Evolutionary conservation across 1,284 basidiomycete species (phyloP), one percentile per base, ranked within the genome.

Genomic region (Rhodofomes roseus): DNA sequence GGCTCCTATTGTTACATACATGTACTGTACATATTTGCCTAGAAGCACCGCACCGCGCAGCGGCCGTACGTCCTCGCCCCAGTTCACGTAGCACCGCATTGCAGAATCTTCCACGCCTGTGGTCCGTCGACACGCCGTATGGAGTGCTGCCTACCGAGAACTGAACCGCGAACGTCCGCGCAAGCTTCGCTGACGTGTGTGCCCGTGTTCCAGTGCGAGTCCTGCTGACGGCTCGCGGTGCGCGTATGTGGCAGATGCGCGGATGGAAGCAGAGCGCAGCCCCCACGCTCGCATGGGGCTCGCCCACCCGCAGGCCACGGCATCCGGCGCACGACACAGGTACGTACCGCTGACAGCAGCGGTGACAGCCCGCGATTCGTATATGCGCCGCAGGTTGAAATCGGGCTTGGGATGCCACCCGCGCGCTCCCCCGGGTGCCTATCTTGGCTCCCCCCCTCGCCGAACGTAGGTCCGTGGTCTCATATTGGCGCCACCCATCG

Each of bases 111-210:
- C 46, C 46, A 27, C 27, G 46, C 46, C n/a, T 48, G 46, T 48
- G 46, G 46, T 27, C 46, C 46, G 16, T 18, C 23, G 22, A 27
- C 46, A 25, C 11, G 46, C 46, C 46, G 25, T 48, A 48, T 48
- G 46, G 25, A 48, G 22, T 48, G 46, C 46, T 34, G 25, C 22
- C 16, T 48, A 46, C 27, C 14, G 12, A 48, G 22, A 20, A 48
- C 46, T 12, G 25, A 4, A 9, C 5, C 27, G 25, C 16, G 22
- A 27, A 5, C 14, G 34, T 14, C 31, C 50, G 50, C 20, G 50
- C 29, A 52, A 52, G 12, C 50, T 52, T 52, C 50, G n/a, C 50
- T 52, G 50, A 52, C 50, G 31, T 52, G 50, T 52, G 43, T 44
- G 43, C n/a, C n/a, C n/a, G n/a, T n/a, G n/a, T n/a, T n/a, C n/a